Evolutionary conservation across 805 yeast species (phyloP).

Genomic region (Teunomyces funiuensis): DNA sequence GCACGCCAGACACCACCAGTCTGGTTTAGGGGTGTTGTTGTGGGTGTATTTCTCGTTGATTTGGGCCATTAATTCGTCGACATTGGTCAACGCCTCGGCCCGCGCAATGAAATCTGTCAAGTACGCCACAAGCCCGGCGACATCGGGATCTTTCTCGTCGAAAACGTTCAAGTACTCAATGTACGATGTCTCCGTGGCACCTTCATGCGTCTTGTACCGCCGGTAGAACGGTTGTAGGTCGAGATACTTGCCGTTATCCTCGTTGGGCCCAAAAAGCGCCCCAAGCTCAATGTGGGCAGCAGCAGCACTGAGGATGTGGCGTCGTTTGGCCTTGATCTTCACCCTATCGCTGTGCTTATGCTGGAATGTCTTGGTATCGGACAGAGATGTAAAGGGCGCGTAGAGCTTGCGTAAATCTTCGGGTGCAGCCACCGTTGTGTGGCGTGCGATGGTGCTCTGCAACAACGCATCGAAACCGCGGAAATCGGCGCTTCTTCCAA

Average conservation of each 20-base stretch:
- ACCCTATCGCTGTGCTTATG: constrained; percentile 9
- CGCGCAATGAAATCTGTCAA: neutral
- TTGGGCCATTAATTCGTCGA: neutral
- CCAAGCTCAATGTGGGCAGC: constrained; percentile 52
- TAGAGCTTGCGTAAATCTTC: neutral
- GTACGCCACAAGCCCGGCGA: neutral
- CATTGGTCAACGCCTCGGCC: neutral
- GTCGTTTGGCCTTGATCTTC: constrained; percentile 25
- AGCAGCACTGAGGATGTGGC: constrained; percentile 47
- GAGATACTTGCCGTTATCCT: constrained; percentile 61
- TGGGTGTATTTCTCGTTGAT: constrained; percentile 41
- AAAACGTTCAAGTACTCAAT: constrained; percentile 50
- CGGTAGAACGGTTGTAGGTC: constrained; percentile 57
- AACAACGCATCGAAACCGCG: constrained; percentile 13
- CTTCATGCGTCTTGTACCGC: constrained; percentile 48
- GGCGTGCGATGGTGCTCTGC: constrained; percentile 5
- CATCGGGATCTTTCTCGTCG: constrained; percentile 20
- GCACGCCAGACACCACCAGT: too few species aligned
- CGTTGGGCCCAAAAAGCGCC: constrained; percentile 55
- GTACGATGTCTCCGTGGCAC: constrained; percentile 36
- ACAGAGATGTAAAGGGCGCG: neutral
- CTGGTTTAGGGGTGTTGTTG: too few species aligned
- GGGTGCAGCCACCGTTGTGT: constrained; percentile 6
- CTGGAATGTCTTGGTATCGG: constrained; percentile 7
- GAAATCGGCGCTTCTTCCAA: constrained; percentile 18